Conservation (phyloP, 2,329 filamentous ascomycete species). For the Cercospora sp. region DNA sequence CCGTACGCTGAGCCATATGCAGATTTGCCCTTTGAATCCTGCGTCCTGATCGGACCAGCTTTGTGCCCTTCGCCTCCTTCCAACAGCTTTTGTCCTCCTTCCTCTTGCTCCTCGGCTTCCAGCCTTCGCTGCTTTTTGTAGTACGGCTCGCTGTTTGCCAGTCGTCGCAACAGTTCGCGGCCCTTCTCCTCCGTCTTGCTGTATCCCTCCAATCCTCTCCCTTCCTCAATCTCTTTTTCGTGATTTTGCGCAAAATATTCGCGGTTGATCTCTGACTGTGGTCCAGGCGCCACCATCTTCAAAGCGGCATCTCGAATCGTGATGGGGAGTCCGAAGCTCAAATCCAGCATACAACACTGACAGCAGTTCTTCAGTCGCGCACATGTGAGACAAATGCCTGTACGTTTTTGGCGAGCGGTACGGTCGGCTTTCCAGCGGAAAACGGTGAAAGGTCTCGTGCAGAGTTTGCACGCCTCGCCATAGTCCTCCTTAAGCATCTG, state of each 20-base stretch:
- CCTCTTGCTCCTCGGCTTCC: constrained; percentile 43
- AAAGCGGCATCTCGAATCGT: constrained; percentile 92
- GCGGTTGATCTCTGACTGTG: constrained; percentile 86
- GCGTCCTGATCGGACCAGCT: constrained; percentile 77
- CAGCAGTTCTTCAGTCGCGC: constrained; percentile 98
- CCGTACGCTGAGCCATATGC: constrained; percentile 38
- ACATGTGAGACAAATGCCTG: constrained; percentile 94
- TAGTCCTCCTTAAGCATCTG: constrained; percentile 99
- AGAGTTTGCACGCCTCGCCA: constrained; percentile 69
- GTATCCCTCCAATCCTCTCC: constrained; percentile 82
- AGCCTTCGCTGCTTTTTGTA: constrained; percentile 83
- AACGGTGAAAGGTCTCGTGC: constrained; percentile 91
- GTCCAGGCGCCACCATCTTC: constrained; percentile 95
- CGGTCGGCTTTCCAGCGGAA: constrained; percentile 95
- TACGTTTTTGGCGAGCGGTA: constrained; percentile 86
- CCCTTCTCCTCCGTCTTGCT: constrained; percentile 98
- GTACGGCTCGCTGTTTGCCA: constrained; percentile 93
- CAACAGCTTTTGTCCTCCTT: constrained; percentile 45
- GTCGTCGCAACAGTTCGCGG: constrained; percentile 75
- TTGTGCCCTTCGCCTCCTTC: constrained; percentile 44
- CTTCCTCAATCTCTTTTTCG: constrained; percentile 92
- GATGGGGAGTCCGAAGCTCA: constrained; percentile 93
- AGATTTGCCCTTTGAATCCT: constrained; percentile 50
- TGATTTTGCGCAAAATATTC: constrained; percentile 98
- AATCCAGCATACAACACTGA: constrained; percentile 97